Evolutionary conservation across 805 yeast species (phyloP).

Genomic region (Barnettozyma sucrosica): DNA sequence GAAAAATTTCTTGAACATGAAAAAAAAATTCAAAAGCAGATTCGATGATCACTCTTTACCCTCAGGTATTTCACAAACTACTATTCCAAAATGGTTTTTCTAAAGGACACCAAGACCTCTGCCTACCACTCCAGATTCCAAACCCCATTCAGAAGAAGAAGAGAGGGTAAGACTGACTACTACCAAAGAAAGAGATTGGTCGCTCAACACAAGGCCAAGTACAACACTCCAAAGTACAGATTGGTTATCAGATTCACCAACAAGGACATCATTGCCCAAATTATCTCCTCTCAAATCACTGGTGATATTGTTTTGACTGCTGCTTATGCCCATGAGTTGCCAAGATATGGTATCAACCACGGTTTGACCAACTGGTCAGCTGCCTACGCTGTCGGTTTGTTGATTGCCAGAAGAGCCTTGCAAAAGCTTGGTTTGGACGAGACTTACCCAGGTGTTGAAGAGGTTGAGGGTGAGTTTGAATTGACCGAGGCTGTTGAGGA

Average conservation of each 20-base stretch:
- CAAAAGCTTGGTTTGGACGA: conserved; percentile 97
- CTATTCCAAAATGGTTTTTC: conserved; percentile 65
- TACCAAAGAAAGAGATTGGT: conserved; percentile 99
- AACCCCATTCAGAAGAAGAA: conserved; percentile 99
- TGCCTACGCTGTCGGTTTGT: conserved; percentile 97
- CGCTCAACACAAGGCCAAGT: conserved; percentile 99
- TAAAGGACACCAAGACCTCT: conserved; percentile 65
- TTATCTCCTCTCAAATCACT: conserved; percentile 91
- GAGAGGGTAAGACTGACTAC: conserved; percentile 99
- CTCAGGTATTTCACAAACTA: too few relatives aligned
- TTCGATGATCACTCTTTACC: too few relatives aligned
- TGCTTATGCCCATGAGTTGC: conserved; percentile 98
- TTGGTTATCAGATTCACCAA: conserved; percentile 99
- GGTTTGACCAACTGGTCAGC: conserved; percentile 99
- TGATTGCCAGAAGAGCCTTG: conserved; percentile 98
- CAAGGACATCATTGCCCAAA: conserved; percentile 98
- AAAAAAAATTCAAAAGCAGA: neutral
- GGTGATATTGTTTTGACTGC: conserved; percentile 96
- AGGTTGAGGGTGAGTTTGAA: conserved; percentile 98
- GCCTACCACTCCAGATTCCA: conserved; percentile 99
- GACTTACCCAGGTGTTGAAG: conserved; percentile 98
- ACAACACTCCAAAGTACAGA: conserved; percentile 99
- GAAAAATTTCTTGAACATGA: neutral
- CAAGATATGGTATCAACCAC: conserved; percentile 93
- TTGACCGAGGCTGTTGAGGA: conserved; percentile 99